Base-by-base conservation (phyloP, 495 filamentous ascomycete genomes). In the Talaromyces ruber region DNA sequence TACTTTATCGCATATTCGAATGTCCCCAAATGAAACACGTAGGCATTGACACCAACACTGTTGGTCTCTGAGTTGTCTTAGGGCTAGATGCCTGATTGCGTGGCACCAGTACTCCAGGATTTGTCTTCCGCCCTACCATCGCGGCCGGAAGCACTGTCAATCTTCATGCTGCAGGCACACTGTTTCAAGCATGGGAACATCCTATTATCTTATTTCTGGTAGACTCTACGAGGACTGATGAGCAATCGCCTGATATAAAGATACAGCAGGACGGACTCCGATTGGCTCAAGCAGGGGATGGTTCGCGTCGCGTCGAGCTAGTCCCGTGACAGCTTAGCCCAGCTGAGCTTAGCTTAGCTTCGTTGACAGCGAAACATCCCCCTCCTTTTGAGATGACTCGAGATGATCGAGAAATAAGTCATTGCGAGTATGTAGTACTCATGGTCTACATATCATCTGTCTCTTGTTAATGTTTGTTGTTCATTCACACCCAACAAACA, bases 301-400 rank as follows among this genome's bases (percentile, higher is more conserved):
- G 26, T 57, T 57, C 54, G 54, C 29, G 54, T 57, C 51, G 22
- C 51, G 51, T 52, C 47, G 47, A 52, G 24, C 51, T 54, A 54
- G 22, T 54, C 22, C 51, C 22, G 24, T 14, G 24, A 28, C 11
- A 16, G 51, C 51, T 25, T 51, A 51, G 45, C 16, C 16, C 16
- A 16, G 22, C n/a, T 51, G 12, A 37, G 50, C 50, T 53, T 53
- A 53, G 50, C 51, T 28, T 22, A 22, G 26, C 22, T 54, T 54
- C 34, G 14, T 39, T 47, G 43, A 18, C 43, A 47, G 21, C 16
- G 6, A 2, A 47, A 21, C 18, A 18, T 9, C 43, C 43, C 37
- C 43, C 8, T 21, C 18, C 43, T 47, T 47, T 7, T 47, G 1
- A 6, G 6, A 47, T 3, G 18, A 47, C 43, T 18, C 43, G 18